These are phyloP conservation scores for Lasiodiplodia hormozganensis DNA, from an alignment of 2,329 filamentous ascomycete species.

Conservation along the genomic window DNA sequence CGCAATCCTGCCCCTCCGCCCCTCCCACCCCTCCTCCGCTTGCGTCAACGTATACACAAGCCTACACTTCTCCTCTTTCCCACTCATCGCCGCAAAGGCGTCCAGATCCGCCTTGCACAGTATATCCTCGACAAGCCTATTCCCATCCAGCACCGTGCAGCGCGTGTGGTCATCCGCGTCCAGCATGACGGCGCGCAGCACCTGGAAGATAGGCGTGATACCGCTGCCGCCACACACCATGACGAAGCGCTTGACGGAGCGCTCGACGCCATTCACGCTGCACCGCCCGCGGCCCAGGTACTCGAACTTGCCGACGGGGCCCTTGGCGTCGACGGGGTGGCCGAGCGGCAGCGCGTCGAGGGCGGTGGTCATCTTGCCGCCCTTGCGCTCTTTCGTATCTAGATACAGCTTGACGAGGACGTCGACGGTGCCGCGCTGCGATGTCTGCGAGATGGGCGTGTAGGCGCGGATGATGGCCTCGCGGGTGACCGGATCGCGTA, in stretches of 20 bases:
- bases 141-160: conserved; percentile 80
- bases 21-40: conserved; percentile 70
- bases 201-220: conserved; percentile 90
- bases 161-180: conserved; percentile 68
- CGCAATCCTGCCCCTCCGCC: conserved; percentile 71
- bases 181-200: conserved; percentile 75
- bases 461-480: conserved; percentile 85
- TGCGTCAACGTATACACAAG: conserved; percentile 74
- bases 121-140: conserved; percentile 80
- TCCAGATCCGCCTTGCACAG: conserved; percentile 78
- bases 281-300: conserved; percentile 75
- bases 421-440: conserved; percentile 69
- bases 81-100: conserved; percentile 58
- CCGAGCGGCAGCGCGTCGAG: conserved; percentile 76
- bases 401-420: conserved; percentile 86
- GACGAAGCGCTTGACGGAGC: conserved; percentile 70
- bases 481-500: conserved; percentile 72
- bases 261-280: conserved; percentile 62
- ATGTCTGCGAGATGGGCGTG: conserved; percentile 77
- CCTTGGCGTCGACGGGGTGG: conserved; percentile 82
- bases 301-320: conserved; percentile 84
- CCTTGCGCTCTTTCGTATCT: conserved; percentile 61
- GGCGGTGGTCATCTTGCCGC: conserved; percentile 83
- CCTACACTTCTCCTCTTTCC: conserved; percentile 59
- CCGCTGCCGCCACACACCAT: conserved; percentile 93